phyloP scores from a whole-genome alignment of 306 rosid genomes.

The Adenanthera pavonina region DNA sequence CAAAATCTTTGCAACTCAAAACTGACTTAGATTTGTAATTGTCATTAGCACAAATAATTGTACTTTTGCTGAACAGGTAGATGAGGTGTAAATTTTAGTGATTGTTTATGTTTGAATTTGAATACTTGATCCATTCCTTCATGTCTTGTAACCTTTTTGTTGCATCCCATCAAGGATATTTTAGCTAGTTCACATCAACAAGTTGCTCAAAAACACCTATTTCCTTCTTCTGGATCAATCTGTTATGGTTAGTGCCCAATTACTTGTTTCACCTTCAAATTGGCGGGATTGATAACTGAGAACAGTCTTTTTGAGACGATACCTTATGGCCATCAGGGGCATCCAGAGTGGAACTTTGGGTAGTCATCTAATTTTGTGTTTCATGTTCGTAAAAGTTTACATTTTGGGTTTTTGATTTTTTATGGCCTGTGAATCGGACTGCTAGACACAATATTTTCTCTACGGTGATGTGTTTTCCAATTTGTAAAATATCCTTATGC shows the following conservation, averaged over 20 bases:
- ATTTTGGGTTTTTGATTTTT: neutral
- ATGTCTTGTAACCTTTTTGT: neutral
- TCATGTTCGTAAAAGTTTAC: neutral
- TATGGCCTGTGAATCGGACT: neutral
- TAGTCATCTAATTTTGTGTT: neutral
- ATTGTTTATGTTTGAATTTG: no score
- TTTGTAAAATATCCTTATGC: constrained; percentile 5
- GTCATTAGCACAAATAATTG: no score
- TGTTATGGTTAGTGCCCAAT: neutral
- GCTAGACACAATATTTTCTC: neutral
- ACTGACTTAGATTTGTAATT: neutral
- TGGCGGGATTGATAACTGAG: neutral
- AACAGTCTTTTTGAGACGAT: neutral
- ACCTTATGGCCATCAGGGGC: neutral
- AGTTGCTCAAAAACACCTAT: neutral
- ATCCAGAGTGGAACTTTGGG: neutral
- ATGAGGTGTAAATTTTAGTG: neutral
- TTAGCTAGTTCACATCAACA: neutral
- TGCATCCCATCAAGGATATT: neutral
- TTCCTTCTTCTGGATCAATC: neutral
- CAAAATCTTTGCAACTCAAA: neutral
- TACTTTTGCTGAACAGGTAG: neutral
- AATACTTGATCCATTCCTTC: neutral
- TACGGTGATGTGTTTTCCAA: neutral
- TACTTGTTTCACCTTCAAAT: neutral